Evolutionary conservation across 1,284 basidiomycete species (phyloP), one percentile per base, ranked within the genome.

Genomic region (Tylopilus sp.): DNA sequence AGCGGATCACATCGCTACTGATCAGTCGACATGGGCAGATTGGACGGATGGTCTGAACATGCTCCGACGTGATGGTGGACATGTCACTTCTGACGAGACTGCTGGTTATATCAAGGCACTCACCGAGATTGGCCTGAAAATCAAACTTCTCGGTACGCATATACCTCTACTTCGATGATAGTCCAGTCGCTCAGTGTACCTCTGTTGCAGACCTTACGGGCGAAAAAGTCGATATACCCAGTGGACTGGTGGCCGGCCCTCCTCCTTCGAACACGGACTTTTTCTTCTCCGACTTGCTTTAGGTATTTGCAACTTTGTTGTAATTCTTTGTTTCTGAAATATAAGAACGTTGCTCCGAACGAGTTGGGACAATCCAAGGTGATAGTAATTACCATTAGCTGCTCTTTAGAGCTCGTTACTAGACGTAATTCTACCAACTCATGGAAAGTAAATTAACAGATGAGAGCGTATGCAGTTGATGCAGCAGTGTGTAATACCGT

Each of bases 1-100:
- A 65, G 92, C 94, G 10, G 94, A 98, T 78, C 88, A 94, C 71
- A 92, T 96, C 73, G 94, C 95, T 3, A 88, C 93, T 16, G 93
- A 96, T 78, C 86, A 89, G 63, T 90, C 92, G 27, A 86, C 93
- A 56, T 95, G 94, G 87, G 93, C 94, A 31, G 96, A 98, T 81
- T 98, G 96, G 96, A 94, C 94, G 2, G 96, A 98, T 78, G 96
- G 96, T 5, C 81, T 98, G 77, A 94, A 95, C 75, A 94, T 97
- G 87, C 83, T 97, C 57, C 84, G 92, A 56, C 84, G 89, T 63
- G 92, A 93, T 75, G 89, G 90, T 21, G 92, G 90, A 25, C 91
- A 94, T 74, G 93, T 95, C 72, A 83, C 89, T 23, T 95, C 93
- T 23, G 88, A 91, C 72, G 94, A 96, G 80, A 94, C 94, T 7